These are phyloP conservation scores for Hypoxylon intermedium DNA, from an alignment of 495 filamentous ascomycete species.

Conservation along the genomic window DNA sequence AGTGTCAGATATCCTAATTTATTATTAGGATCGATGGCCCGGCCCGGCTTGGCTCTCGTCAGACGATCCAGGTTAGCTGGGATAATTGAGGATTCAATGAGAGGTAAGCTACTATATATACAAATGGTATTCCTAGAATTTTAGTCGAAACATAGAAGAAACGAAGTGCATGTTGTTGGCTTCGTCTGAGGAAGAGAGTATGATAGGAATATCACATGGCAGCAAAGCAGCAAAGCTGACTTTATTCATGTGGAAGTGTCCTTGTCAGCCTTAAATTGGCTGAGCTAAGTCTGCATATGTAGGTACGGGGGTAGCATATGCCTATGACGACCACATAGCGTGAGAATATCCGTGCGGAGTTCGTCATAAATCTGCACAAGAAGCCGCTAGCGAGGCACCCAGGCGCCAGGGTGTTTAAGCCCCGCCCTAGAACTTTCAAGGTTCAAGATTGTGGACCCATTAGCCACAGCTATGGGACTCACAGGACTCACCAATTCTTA, in stretches of 20 bases:
- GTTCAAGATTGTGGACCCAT: neutral
- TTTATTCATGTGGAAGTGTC: too few relatives aligned
- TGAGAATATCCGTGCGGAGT: neutral
- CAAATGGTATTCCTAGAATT: neutral
- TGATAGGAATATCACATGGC: slow-evolving; percentile 25
- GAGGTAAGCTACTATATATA: slow-evolving; percentile 6
- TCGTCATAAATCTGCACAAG: neutral
- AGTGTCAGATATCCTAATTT: slow-evolving; percentile 19
- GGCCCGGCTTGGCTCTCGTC: slow-evolving; percentile 22
- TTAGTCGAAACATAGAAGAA: slow-evolving; percentile 2
- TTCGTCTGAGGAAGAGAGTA: neutral
- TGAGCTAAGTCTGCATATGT: slow-evolving; percentile 1
- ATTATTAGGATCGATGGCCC: slow-evolving; percentile 30
- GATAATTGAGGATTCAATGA: neutral
- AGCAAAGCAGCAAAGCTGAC: neutral
- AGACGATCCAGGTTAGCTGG: slow-evolving; percentile 4
- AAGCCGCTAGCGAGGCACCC: too few relatives aligned
- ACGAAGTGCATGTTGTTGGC: slow-evolving; percentile 3
- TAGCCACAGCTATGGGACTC: slow-evolving; percentile 6
- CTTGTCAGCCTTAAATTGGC: slow-evolving; percentile 34
- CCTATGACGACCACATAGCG: slow-evolving; percentile 26
- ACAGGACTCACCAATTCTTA: too few relatives aligned
- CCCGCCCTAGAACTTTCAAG: neutral
- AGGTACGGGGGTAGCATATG: neutral
- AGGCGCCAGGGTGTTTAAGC: too few relatives aligned